Percentiles rank a stretch among this genome's conserved stretches.
Evolutionary conservation across 1,284 basidiomycete species (phyloP).

Genomic region (Albatrellus sp.): DNA sequence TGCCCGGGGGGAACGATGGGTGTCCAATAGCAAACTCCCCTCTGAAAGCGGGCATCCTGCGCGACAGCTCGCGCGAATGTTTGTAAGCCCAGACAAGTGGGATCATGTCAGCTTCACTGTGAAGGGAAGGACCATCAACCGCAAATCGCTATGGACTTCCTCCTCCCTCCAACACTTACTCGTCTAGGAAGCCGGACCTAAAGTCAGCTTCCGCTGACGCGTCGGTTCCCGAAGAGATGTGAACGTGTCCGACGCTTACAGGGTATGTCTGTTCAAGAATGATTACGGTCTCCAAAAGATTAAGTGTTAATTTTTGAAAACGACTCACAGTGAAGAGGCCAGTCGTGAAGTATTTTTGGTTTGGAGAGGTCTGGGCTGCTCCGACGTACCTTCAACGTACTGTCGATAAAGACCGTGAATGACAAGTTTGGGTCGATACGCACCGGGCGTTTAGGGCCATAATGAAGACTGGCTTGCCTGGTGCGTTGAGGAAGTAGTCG

Average conservation of each 20-base stretch:
- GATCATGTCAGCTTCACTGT: slow-evolving; percentile 30
- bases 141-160: not conserved
- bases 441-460: not conserved
- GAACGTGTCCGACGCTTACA: not conserved
- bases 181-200: slow-evolving; percentile 2
- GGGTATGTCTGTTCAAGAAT: not conserved
- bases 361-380: not conserved
- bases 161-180: not conserved
- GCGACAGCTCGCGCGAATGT: slow-evolving; percentile 19
- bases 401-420: too few relatives aligned
- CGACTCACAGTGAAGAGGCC: not conserved
- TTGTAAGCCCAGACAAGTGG: slow-evolving; percentile 29
- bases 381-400: not conserved
- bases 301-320: not conserved
- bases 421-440: not conserved
- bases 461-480: slow-evolving; percentile 3
- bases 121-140: not conserved
- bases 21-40: slow-evolving; percentile 19
- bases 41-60: slow-evolving; percentile 23
- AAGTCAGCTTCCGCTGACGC: slow-evolving; percentile 1
- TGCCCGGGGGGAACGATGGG: slow-evolving; percentile 23
- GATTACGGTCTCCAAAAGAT: not conserved
- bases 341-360: not conserved
- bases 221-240: slow-evolving; percentile 1
- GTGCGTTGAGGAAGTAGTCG: not conserved